Evolutionary conservation across 768 basidiomycete genomes (phyloP), one percentile per base, ranked within the genome.

Genomic region (Kwoniella mangroviensis): DNA sequence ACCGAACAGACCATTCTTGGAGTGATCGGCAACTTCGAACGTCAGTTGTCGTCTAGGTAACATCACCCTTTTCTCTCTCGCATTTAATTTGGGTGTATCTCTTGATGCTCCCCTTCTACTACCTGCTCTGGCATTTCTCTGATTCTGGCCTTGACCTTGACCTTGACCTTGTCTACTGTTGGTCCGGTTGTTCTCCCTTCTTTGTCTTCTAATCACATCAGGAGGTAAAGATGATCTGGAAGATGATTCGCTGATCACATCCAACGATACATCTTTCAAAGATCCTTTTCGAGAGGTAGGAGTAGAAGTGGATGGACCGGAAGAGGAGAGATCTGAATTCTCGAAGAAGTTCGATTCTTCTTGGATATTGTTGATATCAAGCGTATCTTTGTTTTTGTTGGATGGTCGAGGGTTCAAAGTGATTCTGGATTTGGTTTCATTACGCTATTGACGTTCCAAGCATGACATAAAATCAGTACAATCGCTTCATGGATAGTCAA

Each of bases 11-110:
- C 68, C 68, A 7, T 63, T 19, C 56, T 60, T 22, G 7, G 62
- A 63, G 42, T 69, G 68, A 59, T 69, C 68, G 28, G 56, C 52
- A 4, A 22, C 43, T 45, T 69, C 68, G 9, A 69, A 64, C 7
- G 68, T 69, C 22, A 69, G 43, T 49, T 69, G 68, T 52, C 68
- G 34, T 55, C 43, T 63, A 40, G 68, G 68, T 56, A 62, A 28
- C 68, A 69, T 58, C 13, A 54, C 68, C n/a, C 56, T 56, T 49
- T 69, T 69, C 45, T 69, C 63, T 22, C 62, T 64, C 17, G 68
- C 21, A 28, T n/a, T 56, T 2, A 64, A 13, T 9, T 58, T 56
- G 21, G 41, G 15, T 63, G 45, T 19, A 9, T 24, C 55, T 52
- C 45, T 67, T 21, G 54, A 17, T 19, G 54, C 17, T 1, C 17